Percentiles rank a stretch among this genome's conserved stretches.
Evolutionary conservation across 129 eudicot species (phyloP).

Genomic region (Gnaphalium uliginosum): DNA sequence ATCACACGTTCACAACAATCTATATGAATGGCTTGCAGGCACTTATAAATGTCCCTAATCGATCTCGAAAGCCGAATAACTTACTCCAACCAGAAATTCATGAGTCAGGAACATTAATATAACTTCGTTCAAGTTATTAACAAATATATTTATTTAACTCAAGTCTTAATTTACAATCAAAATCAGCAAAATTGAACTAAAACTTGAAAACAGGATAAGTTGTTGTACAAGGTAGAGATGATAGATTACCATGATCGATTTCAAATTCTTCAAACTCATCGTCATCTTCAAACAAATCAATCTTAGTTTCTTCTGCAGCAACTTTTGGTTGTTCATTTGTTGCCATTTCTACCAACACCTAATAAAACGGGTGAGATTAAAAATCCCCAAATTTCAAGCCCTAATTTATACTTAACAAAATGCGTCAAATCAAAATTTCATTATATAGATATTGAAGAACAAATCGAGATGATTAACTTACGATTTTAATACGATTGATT

Average conservation of each 20-base stretch:
- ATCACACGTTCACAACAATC: background rate
- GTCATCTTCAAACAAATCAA: conserved; percentile 87
- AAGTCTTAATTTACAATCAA: background rate
- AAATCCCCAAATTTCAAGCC: conserved; percentile 27
- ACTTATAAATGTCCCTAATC: background rate
- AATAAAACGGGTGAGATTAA: background rate
- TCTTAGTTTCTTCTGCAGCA: conserved; percentile 67
- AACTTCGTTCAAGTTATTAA: background rate
- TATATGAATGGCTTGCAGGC: background rate
- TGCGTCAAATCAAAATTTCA: background rate
- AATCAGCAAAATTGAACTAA: background rate
- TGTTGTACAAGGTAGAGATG: background rate
- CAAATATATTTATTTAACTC: background rate
- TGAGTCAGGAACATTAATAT: background rate
- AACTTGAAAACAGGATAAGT: background rate
- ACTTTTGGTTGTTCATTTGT: conserved; percentile 51
- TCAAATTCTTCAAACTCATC: conserved; percentile 85
- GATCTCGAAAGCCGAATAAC: background rate
- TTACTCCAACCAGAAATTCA: too few relatives aligned
- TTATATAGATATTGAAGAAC: background rate
- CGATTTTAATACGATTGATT: conserved; percentile 17
- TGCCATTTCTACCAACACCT: conserved; percentile 44
- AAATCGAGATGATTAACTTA: conserved; percentile 15
- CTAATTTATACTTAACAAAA: conserved; percentile 6
- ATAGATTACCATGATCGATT: conserved; percentile 59